phyloP scores from a whole-genome alignment of 257 asterid genomes.

The Nicotiana knightiana region DNA sequence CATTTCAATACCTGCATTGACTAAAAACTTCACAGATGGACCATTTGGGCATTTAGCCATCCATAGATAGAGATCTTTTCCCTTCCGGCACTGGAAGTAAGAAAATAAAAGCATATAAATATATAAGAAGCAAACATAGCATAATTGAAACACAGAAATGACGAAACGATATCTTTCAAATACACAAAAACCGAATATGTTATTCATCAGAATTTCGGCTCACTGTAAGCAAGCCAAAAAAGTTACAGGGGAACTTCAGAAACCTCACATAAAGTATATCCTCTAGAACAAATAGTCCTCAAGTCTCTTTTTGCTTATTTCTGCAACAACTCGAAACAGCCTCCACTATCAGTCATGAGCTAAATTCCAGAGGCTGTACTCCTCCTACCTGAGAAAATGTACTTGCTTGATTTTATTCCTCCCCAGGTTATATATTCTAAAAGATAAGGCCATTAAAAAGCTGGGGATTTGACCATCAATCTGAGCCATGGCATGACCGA shows the following conservation, averaged over 20 bases:
- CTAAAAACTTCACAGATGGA: conserved; percentile 94
- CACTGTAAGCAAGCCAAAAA: not conserved
- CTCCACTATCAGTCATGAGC: not conserved
- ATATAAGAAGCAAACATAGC: not conserved
- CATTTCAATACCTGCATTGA: conserved; percentile 62
- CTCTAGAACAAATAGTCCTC: not conserved
- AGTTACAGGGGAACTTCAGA: not conserved
- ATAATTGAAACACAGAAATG: not conserved
- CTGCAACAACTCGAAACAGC: not conserved
- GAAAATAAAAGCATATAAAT: conserved; percentile 1
- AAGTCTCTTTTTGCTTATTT: not conserved
- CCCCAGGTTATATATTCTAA: not conserved
- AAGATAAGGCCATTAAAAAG: not conserved
- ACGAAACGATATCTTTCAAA: not conserved
- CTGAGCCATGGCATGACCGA: not conserved
- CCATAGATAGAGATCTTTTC: conserved; percentile 92
- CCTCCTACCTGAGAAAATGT: not conserved
- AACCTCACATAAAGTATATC: not conserved
- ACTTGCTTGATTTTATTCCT: not conserved
- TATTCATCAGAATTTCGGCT: not conserved
- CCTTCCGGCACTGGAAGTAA: conserved; percentile 81
- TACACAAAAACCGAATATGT: not conserved
- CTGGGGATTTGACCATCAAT: not conserved
- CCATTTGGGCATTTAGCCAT: conserved; percentile 97
- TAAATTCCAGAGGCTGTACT: not conserved